Percentiles rank a stretch among this genome's conserved stretches.
Conservation (phyloP, 2,329 filamentous ascomycete genomes). For the Aspergillus viridinutans region DNA sequence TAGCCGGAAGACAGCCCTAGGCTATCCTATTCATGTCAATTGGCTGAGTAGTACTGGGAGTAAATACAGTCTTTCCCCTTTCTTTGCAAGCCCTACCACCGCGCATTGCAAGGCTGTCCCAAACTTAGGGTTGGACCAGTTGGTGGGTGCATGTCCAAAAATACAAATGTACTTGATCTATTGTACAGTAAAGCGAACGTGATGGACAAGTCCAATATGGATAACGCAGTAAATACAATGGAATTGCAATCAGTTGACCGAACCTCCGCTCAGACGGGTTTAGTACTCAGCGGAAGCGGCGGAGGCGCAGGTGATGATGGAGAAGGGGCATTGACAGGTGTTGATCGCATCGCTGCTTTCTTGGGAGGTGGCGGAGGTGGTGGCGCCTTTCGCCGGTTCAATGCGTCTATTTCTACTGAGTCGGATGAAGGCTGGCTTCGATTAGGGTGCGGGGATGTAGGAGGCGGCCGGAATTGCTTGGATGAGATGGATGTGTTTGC, state of each 20-base stretch:
- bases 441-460: constrained; percentile 22
- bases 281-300: constrained; percentile 55
- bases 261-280: constrained; percentile 44
- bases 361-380: constrained; percentile 58
- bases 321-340: constrained; percentile 25
- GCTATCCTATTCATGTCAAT: not conserved
- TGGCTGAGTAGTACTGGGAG: not conserved
- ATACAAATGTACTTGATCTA: not conserved
- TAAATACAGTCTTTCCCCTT: not conserved
- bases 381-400: constrained; percentile 46
- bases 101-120: not conserved
- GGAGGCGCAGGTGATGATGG: constrained; percentile 42
- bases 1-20: not conserved
- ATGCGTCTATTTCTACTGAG: constrained; percentile 26
- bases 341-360: constrained; percentile 47
- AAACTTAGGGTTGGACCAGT: not conserved
- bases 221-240: not conserved
- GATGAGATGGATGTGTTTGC: constrained; percentile 11
- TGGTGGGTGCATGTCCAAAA: not conserved
- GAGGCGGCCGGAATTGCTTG: constrained; percentile 11
- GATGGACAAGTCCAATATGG: not conserved
- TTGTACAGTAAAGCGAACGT: not conserved
- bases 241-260: not conserved
- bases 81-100: not conserved
- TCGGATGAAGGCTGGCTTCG: constrained; percentile 22